Conservation (phyloP, 177 flowering plant species). For the Vitis hybrid region DNA sequence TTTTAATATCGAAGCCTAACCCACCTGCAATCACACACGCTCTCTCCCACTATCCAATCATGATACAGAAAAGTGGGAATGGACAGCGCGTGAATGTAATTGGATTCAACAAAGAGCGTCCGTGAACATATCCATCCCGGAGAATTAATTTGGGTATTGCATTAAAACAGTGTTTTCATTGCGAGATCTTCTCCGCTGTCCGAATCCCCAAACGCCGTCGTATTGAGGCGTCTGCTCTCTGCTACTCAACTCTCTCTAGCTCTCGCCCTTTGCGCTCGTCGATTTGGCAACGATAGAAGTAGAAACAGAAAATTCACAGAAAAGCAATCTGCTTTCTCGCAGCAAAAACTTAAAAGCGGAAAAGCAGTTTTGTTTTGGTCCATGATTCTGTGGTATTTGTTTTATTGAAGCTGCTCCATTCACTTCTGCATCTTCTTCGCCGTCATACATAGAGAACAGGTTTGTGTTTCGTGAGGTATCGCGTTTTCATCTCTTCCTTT, state of each 20-base stretch:
- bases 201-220: constrained; percentile 8
- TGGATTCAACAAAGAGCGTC: not conserved
- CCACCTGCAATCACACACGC: constrained; percentile 4
- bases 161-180: constrained; percentile 7
- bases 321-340: not conserved
- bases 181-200: constrained; percentile 16
- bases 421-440: not conserved
- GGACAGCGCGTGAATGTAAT: no score
- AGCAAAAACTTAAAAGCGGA: not conserved
- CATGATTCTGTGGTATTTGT: not conserved
- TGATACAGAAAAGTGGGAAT: no score
- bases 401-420: not conserved
- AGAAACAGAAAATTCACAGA: not conserved
- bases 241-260: not conserved
- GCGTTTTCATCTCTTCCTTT: no score
- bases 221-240: not conserved
- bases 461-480: no score
- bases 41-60: not conserved
- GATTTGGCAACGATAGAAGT: not conserved
- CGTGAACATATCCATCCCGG: not conserved
- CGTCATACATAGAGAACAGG: not conserved
- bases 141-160: not conserved
- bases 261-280: not conserved
- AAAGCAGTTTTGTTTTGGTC: not conserved
- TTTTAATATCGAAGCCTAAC: not conserved